Conservation (phyloP, 192 early-diverging fungal species). For the Dispira simplex region DNA sequence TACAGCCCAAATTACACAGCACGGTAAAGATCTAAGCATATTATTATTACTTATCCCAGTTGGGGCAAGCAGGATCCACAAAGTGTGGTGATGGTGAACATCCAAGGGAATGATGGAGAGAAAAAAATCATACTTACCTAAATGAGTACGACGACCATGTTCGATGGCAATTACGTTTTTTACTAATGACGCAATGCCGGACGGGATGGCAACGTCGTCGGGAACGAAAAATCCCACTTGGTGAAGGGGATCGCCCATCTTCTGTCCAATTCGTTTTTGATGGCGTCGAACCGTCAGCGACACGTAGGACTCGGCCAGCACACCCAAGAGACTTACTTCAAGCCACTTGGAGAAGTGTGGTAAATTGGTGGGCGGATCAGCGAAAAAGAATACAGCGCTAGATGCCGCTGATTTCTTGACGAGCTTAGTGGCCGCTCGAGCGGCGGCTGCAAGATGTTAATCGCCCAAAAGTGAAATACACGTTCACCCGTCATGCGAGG, state of each 20-base stretch:
- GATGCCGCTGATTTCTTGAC: slow-evolving; percentile 46
- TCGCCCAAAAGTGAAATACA: neutral
- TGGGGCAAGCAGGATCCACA: too few species aligned
- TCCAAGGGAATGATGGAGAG: too few species aligned
- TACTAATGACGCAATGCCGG: neutral
- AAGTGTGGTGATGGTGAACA: too few species aligned
- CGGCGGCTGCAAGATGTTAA: slow-evolving; percentile 26
- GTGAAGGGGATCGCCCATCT: slow-evolving; percentile 15
- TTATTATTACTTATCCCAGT: too few species aligned
- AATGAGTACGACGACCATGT: slow-evolving; percentile 48
- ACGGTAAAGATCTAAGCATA: too few species aligned
- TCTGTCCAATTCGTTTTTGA: neutral
- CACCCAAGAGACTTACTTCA: slow-evolving; percentile 57
- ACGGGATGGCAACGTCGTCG: neutral
- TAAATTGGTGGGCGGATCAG: slow-evolving; percentile 25
- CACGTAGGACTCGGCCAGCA: slow-evolving; percentile 54
- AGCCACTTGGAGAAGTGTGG: slow-evolving; percentile 50
- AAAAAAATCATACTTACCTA: slow-evolving; percentile 20
- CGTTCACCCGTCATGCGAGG: too few species aligned
- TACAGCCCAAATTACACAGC: too few species aligned
- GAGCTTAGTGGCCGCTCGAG: slow-evolving; percentile 44
- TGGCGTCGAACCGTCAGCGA: slow-evolving; percentile 67
- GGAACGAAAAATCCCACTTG: slow-evolving; percentile 31
- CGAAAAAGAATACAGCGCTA: slow-evolving; percentile 42
- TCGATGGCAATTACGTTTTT: slow-evolving; percentile 38